Percentiles rank a stretch among this genome's conserved stretches.
Evolutionary conservation across 192 early-diverging fungal genomes (phyloP).

Genomic region (Podila epigama): DNA sequence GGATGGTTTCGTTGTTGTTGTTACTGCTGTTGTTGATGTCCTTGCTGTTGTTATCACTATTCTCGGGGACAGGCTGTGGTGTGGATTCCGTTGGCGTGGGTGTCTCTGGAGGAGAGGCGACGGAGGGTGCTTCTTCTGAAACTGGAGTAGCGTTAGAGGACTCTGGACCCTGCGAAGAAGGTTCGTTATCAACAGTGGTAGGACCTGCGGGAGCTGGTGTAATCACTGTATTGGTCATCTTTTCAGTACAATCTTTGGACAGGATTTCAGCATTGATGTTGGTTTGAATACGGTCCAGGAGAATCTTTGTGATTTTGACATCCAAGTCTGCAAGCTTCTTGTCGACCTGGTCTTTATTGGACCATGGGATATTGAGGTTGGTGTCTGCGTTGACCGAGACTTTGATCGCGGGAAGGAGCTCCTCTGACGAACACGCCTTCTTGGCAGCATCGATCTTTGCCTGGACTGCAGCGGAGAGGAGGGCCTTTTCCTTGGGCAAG

Average conservation of each 20-base stretch:
- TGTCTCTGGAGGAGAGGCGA: neutral
- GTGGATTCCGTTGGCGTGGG: neutral
- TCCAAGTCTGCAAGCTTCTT: slow-evolving; percentile 15
- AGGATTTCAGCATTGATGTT: slow-evolving; percentile 21
- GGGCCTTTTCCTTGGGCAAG: slow-evolving; percentile 10
- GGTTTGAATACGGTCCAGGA: slow-evolving; percentile 15
- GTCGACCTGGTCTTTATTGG: slow-evolving; percentile 19
- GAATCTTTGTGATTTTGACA: slow-evolving; percentile 5
- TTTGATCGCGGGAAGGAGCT: slow-evolving; percentile 10
- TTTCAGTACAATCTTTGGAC: slow-evolving; percentile 45
- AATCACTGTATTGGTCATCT: slow-evolving; percentile 38
- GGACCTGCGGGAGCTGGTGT: neutral
- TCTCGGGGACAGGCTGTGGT: neutral
- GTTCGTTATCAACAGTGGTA: neutral
- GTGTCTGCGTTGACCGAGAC: slow-evolving; percentile 3
- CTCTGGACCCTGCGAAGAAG: neutral
- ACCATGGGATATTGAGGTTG: slow-evolving; percentile 11
- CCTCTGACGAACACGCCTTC: slow-evolving; percentile 23
- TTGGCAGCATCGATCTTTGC: slow-evolving; percentile 24
- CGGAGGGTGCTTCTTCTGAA: neutral
- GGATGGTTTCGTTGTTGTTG: neutral
- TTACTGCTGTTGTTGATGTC: neutral
- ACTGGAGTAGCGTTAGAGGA: neutral
- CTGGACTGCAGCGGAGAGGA: slow-evolving; percentile 2
- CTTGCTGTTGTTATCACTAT: neutral